Base-by-base conservation (phyloP, 2,329 filamentous ascomycete genomes). In the Apiospora kogelbergensis region DNA sequence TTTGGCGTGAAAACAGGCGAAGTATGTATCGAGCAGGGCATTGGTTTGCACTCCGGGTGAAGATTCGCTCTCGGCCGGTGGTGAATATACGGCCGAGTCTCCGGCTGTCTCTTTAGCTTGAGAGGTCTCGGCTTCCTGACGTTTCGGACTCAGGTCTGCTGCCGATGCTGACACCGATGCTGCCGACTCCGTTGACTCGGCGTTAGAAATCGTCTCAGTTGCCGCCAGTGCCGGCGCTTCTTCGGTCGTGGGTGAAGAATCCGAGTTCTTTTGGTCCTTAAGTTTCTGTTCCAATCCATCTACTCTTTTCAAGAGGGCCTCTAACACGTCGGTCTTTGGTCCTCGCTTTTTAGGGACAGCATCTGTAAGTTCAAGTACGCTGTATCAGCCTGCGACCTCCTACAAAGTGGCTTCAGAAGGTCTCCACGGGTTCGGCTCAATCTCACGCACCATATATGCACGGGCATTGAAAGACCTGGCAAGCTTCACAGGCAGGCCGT, bases 271-370 rank as follows among this genome's bases (percentile, higher is more conserved):
- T 75, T 90, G 89, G 72, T 91, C 89, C 77, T 93, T 93, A 46
- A 97, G 84, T 71, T 91, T 89, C 76, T 92, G 93, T 78, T 97
- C 93, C 66, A 97, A 83, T 1, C 93, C 93, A 78, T 97, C 94
- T 2, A 97, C 93, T 67, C 94, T 88, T 80, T 95, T 97, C 70
- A 97, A 78, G 10, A 97, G 83, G 1, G 94, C 93, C 78, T 97
- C 94, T 41, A 97, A 84, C 5, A 97, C 93, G 78, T 97, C 94
- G 37, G 93, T 97, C 81, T 97, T 97, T 2, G 94, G 94, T 0
- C 94, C 94, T 78, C 94, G 87, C 79, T 97, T 97, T 82, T 97
- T 97, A 0, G 94, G 94, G 22, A 96, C 89, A 33, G 94, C 94
- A 83, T 97, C 93, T 95, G 74, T 63, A 70, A 67, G 63, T 60